Conservation (phyloP, 352 stramenopile species). For the Globisporangium carolinianum region DNA sequence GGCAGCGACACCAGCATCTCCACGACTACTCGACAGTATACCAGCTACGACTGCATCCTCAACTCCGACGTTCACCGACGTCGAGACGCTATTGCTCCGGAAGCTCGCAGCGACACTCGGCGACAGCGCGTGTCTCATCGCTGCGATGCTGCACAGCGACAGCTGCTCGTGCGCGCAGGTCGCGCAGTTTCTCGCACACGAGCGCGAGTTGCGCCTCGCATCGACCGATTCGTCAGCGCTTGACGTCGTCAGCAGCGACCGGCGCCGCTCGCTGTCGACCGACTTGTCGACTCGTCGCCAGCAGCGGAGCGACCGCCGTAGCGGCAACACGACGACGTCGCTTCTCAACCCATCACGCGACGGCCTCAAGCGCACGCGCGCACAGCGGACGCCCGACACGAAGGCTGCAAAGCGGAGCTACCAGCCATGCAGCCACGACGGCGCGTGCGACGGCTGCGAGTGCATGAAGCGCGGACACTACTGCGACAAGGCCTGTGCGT, state of each 20-base stretch:
- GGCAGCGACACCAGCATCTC: not conserved
- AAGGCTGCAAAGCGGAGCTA: slow-evolving; percentile 35
- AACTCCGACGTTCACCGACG: slow-evolving; percentile 12
- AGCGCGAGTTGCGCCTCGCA: slow-evolving; percentile 1
- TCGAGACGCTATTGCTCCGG: slow-evolving; percentile 38
- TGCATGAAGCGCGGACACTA: slow-evolving; percentile 45
- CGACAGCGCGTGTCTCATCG: slow-evolving; percentile 38
- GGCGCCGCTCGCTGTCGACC: not conserved
- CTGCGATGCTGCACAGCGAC: slow-evolving; percentile 29
- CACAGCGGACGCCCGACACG: slow-evolving; percentile 36
- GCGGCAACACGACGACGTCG: not conserved
- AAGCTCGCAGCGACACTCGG: slow-evolving; percentile 37
- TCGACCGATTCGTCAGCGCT: no score
- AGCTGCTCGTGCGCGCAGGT: slow-evolving; percentile 27
- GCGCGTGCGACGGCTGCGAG: slow-evolving; percentile 46
- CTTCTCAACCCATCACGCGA: slow-evolving; percentile 3
- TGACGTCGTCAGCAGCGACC: not conserved
- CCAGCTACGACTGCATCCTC: not conserved
- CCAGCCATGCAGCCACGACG: slow-evolving; percentile 52
- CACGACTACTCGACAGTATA: no score
- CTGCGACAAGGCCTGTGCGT: slow-evolving; percentile 59
- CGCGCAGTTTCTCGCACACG: slow-evolving; percentile 18
- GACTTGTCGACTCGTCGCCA: slow-evolving; percentile 12
- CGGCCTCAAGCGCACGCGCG: slow-evolving; percentile 22
- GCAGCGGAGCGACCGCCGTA: slow-evolving; percentile 14